Evolutionary conservation across 768 basidiomycete species (phyloP).

Genomic region (Filobasidium floriforme): DNA sequence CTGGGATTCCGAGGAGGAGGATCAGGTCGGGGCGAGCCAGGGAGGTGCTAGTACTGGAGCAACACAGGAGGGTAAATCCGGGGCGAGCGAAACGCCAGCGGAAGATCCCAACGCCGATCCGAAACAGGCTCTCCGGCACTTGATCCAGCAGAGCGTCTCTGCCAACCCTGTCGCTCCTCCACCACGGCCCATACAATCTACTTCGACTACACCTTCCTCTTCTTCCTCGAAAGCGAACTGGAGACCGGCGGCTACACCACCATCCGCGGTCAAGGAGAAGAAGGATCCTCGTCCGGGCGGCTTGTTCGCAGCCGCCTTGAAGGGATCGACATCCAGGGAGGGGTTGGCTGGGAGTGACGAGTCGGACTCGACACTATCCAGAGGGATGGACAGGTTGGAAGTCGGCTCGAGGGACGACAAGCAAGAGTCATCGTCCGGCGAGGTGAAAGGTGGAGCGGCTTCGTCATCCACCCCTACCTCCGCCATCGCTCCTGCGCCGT

Average conservation of each 20-base stretch:
- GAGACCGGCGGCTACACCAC: neutral
- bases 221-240: neutral
- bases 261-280: neutral
- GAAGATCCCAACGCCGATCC: neutral
- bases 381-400: too few species aligned
- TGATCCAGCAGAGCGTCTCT: conserved; percentile 6
- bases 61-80: neutral
- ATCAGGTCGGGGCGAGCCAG: conserved; percentile 51
- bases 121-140: conserved; percentile 3
- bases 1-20: conserved; percentile 73
- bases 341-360: too few species aligned
- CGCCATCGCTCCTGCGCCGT: too few species aligned
- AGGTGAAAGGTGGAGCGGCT: conserved; percentile 6
- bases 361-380: too few species aligned
- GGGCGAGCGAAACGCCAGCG: neutral
- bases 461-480: conserved; percentile 6
- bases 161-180: neutral
- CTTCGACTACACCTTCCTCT: neutral
- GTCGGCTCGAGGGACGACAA: too few species aligned
- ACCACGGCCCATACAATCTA: neutral
- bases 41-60: too few species aligned
- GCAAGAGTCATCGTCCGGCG: neutral
- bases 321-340: neutral
- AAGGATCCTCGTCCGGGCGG: conserved; percentile 1
- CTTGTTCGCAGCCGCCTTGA: neutral